Base-by-base conservation (phyloP, 495 filamentous ascomycete genomes). In the Neurospora intermedia region DNA sequence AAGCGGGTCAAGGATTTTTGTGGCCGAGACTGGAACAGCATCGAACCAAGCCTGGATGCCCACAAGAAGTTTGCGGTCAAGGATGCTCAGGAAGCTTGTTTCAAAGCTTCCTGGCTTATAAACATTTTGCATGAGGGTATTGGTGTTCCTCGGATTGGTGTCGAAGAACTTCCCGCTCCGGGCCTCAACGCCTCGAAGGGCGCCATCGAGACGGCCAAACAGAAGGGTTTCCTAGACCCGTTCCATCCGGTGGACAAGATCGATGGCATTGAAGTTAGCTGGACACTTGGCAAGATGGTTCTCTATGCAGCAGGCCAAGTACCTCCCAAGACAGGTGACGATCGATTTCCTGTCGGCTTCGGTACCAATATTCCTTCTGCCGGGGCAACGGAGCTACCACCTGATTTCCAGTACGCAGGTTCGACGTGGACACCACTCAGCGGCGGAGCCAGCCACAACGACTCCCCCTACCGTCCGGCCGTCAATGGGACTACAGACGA, bases 271-370 rank as follows among this genome's bases (percentile, higher is more conserved):
- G 96, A 99, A 83, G 92, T 99, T n/a, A 96, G 93, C 83, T 99
- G 96, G 96, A 98, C 96, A 0, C 84, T 99, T 0, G 96, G 96
- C 4, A 97, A 97, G 81, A 98, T 98, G 86, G 90, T 98, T n/a
- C 88, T 99, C 27, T 99, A 98, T 76, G 96, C 95, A 0, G 90
- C 96, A 8, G 94, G 93, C 7, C 93, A 98, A 80, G 86, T 98
- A 18, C 91, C 91, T 1, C 86, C 92, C 0, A 83, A 85, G 13
- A 82, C 83, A 3, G 82, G 86, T 40, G 85, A 90, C 69, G 78
- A 83, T 69, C 77, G 77, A 8, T 83, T 92, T 7, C 92, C 93
- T 0, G 96, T 99, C 10, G 96, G 96, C 1, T 98, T 98, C 78
- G 96, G 96, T 54, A 91, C 87, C 83, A 98, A 99, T 77, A 80